Conservation (phyloP, 257 asterid genomes). For the Penstemon newberryi region DNA sequence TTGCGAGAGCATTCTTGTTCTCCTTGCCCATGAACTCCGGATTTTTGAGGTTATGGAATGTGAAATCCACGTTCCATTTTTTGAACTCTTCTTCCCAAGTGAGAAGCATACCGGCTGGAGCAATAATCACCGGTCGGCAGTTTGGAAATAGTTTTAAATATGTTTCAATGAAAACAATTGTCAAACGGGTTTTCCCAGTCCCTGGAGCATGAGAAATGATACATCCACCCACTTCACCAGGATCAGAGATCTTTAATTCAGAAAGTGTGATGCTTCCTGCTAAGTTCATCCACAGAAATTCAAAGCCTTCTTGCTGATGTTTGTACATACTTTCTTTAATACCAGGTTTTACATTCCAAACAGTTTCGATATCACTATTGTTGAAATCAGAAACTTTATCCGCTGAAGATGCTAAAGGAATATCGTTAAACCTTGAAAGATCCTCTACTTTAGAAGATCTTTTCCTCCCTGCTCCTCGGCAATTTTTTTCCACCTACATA, state of each 20-base stretch:
- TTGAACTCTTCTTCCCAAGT: slow-evolving; percentile 69
- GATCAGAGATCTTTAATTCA: slow-evolving; percentile 34
- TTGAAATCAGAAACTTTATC: slow-evolving; percentile 1
- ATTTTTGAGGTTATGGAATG: slow-evolving; percentile 49
- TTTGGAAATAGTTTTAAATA: slow-evolving; percentile 49
- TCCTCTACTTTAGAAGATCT: slow-evolving; percentile 17
- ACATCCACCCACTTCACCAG: slow-evolving; percentile 59
- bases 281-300: slow-evolving; percentile 64
- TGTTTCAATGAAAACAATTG: slow-evolving; percentile 49
- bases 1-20: slow-evolving; percentile 18
- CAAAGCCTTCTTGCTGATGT: slow-evolving; percentile 70
- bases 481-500: slow-evolving; percentile 30
- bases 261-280: slow-evolving; percentile 45
- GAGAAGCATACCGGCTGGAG: slow-evolving; percentile 66
- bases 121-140: slow-evolving; percentile 50
- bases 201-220: slow-evolving; percentile 81
- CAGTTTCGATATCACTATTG: slow-evolving; percentile 34
- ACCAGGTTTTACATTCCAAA: slow-evolving; percentile 53
- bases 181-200: slow-evolving; percentile 63
- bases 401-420: slow-evolving; percentile 17
- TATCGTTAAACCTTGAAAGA: slow-evolving; percentile 18
- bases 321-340: slow-evolving; percentile 39
- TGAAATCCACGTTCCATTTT: slow-evolving; percentile 57
- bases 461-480: slow-evolving; percentile 15
- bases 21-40: slow-evolving; percentile 35